Conservation (phyloP, 371 early-diverging fungal genomes). For the Mucor irregularis region DNA sequence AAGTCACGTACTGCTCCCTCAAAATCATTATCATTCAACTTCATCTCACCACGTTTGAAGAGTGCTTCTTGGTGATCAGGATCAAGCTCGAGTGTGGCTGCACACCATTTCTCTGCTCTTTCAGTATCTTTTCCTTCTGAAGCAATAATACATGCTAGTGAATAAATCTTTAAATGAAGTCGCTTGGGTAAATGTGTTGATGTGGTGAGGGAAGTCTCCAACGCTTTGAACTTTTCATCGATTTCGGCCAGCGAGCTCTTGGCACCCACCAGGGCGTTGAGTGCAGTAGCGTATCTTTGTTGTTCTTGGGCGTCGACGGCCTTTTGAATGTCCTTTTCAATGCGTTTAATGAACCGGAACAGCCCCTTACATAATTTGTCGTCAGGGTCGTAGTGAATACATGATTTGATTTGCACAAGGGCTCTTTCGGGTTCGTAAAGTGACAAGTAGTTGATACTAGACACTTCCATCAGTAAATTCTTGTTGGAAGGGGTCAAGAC, state of each 20-base stretch:
- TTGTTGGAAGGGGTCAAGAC: conserved; percentile 70
- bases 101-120: conserved; percentile 60
- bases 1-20: conserved; percentile 74
- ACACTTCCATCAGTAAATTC: conserved; percentile 59
- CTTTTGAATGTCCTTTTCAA: conserved; percentile 74
- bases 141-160: conserved; percentile 62
- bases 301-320: conserved; percentile 56
- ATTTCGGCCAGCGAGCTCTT: conserved; percentile 55
- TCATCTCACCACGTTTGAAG: conserved; percentile 67
- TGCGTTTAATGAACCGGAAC: conserved; percentile 71
- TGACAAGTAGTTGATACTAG: conserved; percentile 74
- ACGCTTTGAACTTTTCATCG: conserved; percentile 42
- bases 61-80: conserved; percentile 72
- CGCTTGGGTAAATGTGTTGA: conserved; percentile 49
- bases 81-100: conserved; percentile 55
- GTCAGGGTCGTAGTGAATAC: conserved; percentile 89
- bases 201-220: conserved; percentile 24
- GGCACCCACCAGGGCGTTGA: conserved; percentile 61
- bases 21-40: conserved; percentile 68
- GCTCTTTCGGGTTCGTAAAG: conserved; percentile 73
- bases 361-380: conserved; percentile 79
- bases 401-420: conserved; percentile 74
- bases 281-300: conserved; percentile 66
- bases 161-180: conserved; percentile 56
- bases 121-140: conserved; percentile 48